Base-by-base conservation (phyloP, 306 rosid species). In the Medicago ruthenica region DNA sequence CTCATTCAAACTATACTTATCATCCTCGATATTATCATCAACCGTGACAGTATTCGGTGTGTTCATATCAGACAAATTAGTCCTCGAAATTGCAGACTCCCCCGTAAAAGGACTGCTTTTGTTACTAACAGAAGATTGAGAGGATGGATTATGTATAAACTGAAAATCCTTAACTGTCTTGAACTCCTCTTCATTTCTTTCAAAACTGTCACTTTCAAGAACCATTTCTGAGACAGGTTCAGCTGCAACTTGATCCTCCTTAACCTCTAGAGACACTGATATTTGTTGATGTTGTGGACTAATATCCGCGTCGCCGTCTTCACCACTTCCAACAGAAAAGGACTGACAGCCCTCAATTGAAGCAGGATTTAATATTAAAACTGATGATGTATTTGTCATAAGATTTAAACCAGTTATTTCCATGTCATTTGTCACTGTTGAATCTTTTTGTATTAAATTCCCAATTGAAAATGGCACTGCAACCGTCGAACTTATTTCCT, bases 331-430 rank as follows among this genome's bases (percentile, higher is more conserved):
- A 77, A 76, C 64, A 64, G 84, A 75, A 68, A 76, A 64, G 21
- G 87, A 82, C 39, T 80, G 84, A 61, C 71, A 67, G 53, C 69
- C 75, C 71, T 85, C 84, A 74, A 71, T 50, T 36, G 54, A 24
- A 68, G 85, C 31, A 59, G 87, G 79, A 37, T 65, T 83, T 31
- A 86, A 79, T 54, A 85, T 76, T 70, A 87, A 82, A 53, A 86
- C 37, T 58, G 85, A 17, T 73, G 94, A 69, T 44, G 89, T 69
- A 66, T 81, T 92, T 37, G 90, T 82, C 84, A 86, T 77, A 53
- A 87, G 80, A 51, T 86, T 86, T 48, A 89, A 74, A 65, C 92
- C 92, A 73, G 84, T 82, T 72, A 87, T 84, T 73, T 87, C 92
- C 79, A 78, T 75, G 22, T 80, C 89, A 60, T 86, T 80, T 37